Evolutionary conservation across 2,329 filamentous ascomycete species (phyloP).

Genomic region (Alternaria tenuissima): DNA sequence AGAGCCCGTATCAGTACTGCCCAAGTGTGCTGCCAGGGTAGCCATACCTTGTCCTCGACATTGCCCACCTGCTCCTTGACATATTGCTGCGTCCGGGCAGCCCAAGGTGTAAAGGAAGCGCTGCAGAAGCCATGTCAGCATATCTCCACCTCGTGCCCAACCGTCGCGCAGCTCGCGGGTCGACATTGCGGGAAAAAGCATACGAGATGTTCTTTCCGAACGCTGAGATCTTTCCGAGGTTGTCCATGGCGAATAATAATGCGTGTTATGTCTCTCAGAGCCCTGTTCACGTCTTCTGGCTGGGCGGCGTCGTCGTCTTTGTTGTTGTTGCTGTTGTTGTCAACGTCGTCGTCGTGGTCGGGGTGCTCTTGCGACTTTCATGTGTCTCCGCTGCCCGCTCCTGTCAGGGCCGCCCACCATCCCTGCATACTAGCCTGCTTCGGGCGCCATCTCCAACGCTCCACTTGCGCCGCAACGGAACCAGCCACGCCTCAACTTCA

Average conservation of each 20-base stretch:
- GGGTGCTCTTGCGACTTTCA: slow-evolving; percentile 32
- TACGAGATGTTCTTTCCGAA: slow-evolving; percentile 77
- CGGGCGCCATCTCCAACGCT: not conserved
- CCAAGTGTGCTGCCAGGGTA: not conserved
- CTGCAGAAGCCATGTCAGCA: slow-evolving; percentile 64
- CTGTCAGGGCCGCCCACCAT: slow-evolving; percentile 21
- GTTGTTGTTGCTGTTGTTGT: slow-evolving; percentile 5
- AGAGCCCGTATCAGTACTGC: slow-evolving; percentile 31
- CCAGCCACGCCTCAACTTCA: not conserved
- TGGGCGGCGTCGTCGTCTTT: slow-evolving; percentile 19
- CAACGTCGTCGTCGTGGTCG: slow-evolving; percentile 20
- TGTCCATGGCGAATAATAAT: slow-evolving; percentile 64
- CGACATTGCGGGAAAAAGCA: slow-evolving; percentile 37
- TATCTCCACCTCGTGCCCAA: slow-evolving; percentile 14
- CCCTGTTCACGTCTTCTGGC: slow-evolving; percentile 8
- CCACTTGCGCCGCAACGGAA: not conserved
- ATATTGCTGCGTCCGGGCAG: slow-evolving; percentile 93
- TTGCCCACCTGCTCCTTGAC: slow-evolving; percentile 97
- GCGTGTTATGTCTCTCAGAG: slow-evolving; percentile 8
- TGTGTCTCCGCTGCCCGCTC: slow-evolving; percentile 27
- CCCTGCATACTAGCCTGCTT: slow-evolving; percentile 27
- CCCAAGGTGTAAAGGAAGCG: slow-evolving; percentile 88
- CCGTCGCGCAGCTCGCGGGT: not conserved
- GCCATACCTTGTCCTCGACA: slow-evolving; percentile 84
- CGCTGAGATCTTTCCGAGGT: slow-evolving; percentile 75